phyloP scores from a whole-genome alignment of 2,329 filamentous ascomycete genomes.

The Gaeumannomyces tritici region DNA sequence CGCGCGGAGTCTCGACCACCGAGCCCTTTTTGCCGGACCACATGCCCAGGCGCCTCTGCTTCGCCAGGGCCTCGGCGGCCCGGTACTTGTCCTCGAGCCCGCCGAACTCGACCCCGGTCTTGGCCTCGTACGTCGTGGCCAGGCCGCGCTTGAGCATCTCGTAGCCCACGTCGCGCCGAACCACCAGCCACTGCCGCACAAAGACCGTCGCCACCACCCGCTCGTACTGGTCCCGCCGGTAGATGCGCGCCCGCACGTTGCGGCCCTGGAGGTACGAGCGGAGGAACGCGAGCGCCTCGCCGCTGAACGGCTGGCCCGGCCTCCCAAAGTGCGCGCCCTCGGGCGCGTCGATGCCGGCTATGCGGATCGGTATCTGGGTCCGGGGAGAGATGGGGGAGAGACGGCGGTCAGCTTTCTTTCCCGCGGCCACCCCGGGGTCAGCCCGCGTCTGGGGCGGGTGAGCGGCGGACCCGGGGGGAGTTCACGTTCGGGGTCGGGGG shows the following conservation, averaged over 20 bases:
- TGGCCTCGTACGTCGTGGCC: conserved; percentile 91
- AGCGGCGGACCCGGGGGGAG: too few relatives aligned
- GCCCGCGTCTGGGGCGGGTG: too few relatives aligned
- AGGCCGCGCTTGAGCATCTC: conserved; percentile 81
- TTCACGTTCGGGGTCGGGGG: too few relatives aligned
- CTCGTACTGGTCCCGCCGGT: conserved; percentile 84
- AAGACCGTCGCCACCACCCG: conserved; percentile 81
- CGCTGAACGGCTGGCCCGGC: conserved; percentile 72
- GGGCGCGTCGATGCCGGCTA: conserved; percentile 89
- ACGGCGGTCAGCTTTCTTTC: background rate
- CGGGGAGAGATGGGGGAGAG: background rate
- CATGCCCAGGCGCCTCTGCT: conserved; percentile 56
- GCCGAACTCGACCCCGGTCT: conserved; percentile 82
- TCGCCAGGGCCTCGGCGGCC: conserved; percentile 57
- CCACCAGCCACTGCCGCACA: conserved; percentile 48
- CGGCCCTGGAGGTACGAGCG: conserved; percentile 58
- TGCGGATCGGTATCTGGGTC: conserved; percentile 68
- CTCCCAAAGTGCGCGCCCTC: conserved; percentile 88
- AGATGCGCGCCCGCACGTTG: conserved; percentile 73
- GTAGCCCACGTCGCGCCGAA: conserved; percentile 72
- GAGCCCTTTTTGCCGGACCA: conserved; percentile 56
- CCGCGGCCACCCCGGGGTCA: background rate
- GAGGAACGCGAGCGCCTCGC: conserved; percentile 79
- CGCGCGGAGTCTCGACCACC: conserved; percentile 66
- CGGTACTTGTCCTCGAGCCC: conserved; percentile 55